Base-by-base conservation (phyloP, 1,139 yeast species). In the Candida sojae region DNA sequence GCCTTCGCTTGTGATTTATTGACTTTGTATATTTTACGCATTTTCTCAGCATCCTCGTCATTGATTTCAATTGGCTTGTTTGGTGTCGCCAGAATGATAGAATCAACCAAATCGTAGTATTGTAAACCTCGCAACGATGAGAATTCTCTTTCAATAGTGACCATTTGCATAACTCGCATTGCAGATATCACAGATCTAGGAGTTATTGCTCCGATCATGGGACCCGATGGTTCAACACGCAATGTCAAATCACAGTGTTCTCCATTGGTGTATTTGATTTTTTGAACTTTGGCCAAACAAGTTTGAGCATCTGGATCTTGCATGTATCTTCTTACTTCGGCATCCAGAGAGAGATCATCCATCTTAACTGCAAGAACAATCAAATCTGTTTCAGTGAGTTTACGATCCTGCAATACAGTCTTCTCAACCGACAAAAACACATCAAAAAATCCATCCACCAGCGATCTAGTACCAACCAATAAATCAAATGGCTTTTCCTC, bases 1-100 rank as follows among this genome's bases (percentile, higher is more conserved):
- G 99, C 99, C 42, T 70, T 75, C 0, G 98, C 98, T 66, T 95
- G 99, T 0, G 98, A 92, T 35, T 78, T 78, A 66, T 95, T 95
- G 32, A 91, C 87, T 30, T 78, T 73, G 57, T 83, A 88, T 6
- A 75, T 64, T 6, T 61, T 58, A 57, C 76, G 55, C 50, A 82
- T 73, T 12, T 67, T 59, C 1, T 65, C 58, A 2, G 83, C 70
- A 11, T 74, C 77, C 0, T 55, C 50, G 1, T 68, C 66, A 5
- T 69, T 58, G 1, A 78, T 63, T 1, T 61, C 60, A 1, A 47
- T 43, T 0, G 82, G 76, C 5, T 59, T 57, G 4, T 81, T 71
- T 0, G 97, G 90, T 39, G 69, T 66, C 0, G 96, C 97, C 34
- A 70, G 63, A 17, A 91, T 64, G 38, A 95, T 88, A 31, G 80